Percentiles rank a stretch among this genome's conserved stretches.
phyloP scores from a whole-genome alignment of 140 eudicot species.

The Bidens hawaiensis region DNA sequence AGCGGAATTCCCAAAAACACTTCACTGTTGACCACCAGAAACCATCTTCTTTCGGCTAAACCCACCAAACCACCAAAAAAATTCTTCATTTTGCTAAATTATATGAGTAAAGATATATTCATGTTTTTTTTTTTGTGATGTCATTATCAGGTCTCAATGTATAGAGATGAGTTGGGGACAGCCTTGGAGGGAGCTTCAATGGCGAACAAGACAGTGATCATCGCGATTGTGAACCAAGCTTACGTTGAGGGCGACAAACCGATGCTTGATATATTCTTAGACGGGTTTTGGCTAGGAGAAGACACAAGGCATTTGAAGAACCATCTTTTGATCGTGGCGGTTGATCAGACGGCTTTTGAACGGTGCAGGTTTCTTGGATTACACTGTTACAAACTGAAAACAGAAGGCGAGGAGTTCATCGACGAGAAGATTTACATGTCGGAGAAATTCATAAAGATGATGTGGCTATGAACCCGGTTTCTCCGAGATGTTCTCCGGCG shows the following conservation, averaged over 20 bases:
- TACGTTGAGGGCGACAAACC: slow-evolving; percentile 51
- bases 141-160: slow-evolving; percentile 10
- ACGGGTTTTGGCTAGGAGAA: slow-evolving; percentile 83
- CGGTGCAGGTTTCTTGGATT: slow-evolving; percentile 53
- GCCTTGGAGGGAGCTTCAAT: slow-evolving; percentile 54
- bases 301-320: slow-evolving; percentile 36
- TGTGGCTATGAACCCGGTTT: slow-evolving; percentile 77
- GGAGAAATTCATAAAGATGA: slow-evolving; percentile 61
- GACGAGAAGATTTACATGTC: slow-evolving; percentile 72
- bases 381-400: slow-evolving; percentile 46
- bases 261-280: slow-evolving; percentile 83
- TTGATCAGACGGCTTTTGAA: slow-evolving; percentile 56
- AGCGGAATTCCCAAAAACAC: no score
- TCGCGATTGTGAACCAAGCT: slow-evolving; percentile 63
- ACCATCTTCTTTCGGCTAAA: no score
- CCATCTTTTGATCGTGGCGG: slow-evolving; percentile 59
- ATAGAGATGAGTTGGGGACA: slow-evolving; percentile 38
- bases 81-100: no score
- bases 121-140: no score
- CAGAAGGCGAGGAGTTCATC: slow-evolving; percentile 38
- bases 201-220: no score
- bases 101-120: no score
- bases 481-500: slow-evolving; percentile 54
- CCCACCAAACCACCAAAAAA: no score
- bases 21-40: no score